Base-by-base conservation (phyloP, 2,329 filamentous ascomycete genomes). In the Dissoconium aciculare region DNA sequence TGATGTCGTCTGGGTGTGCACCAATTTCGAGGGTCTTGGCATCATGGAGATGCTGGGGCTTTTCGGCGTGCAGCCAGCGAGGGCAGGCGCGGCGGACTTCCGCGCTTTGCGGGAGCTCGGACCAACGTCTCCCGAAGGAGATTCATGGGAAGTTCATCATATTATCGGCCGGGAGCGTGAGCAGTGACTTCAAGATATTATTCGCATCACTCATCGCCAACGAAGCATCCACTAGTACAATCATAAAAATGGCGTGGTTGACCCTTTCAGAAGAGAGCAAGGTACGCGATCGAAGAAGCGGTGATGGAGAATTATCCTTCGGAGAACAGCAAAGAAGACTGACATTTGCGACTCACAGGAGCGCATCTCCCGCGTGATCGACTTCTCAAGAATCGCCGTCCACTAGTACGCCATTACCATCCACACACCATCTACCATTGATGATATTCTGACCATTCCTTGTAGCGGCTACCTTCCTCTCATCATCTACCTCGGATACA, bases 401-500 rank as follows among this genome's bases (percentile, higher is more conserved):
- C 89, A 98, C 66, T 98, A 95, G 83, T 91, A 72, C 44, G 78
- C 54, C 15, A 21, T 29, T n/a, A 32, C 15, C 12, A 6, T 30
- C 25, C 5, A 14, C 58, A 67, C 43, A 68, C 14, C 15, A 19
- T 13, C 25, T 26, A 4, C 13, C 19, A 31, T 24, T 12, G 15
- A 10, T 11, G 6, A 16, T 27, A 31, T 26, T 26, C 51, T 29
- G 32, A 45, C 27, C 27, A 25, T n/a, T n/a, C n/a, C 3, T 8
- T 11, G 17, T 49, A 91, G 83, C 67, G 89, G 89, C 57, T 98
- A 95, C 61, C 73, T 98, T 36, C 89, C 89, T 49, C 62, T 98
- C 59, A 91, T 98, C 56, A 71, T 98, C 58, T 98, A 95, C 60
- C 78, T 98, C 50, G 89, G 87, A 48, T 95, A 93, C 66, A 91